These are phyloP conservation scores for Raffaelea arxii DNA, from an alignment of 2,329 filamentous ascomycete genomes.

Conservation along the genomic window DNA sequence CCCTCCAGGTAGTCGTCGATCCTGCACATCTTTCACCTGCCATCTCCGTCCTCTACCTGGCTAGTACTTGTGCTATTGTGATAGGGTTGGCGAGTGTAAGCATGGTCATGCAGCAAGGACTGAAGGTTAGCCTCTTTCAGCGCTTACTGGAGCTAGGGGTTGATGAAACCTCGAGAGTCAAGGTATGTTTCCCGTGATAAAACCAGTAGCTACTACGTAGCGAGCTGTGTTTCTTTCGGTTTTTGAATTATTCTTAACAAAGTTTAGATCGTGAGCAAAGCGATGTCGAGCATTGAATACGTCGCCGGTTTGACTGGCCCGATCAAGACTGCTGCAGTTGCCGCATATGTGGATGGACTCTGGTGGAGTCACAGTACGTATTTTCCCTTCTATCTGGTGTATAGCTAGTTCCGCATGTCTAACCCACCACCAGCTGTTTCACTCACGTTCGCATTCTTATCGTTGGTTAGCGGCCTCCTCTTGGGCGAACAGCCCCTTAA, in stretches of 20 bases:
- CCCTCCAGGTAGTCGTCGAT: constrained; percentile 29
- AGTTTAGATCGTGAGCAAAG: constrained; percentile 7
- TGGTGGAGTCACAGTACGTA: constrained; percentile 14
- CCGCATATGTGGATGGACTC: constrained; percentile 12
- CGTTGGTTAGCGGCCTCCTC: constrained; percentile 4
- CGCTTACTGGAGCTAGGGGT: constrained; percentile 17
- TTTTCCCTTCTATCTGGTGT: background rate
- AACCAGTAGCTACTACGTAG: no score
- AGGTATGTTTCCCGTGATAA: constrained; percentile 14
- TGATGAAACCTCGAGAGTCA: constrained; percentile 9
- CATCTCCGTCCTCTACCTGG: constrained; percentile 30
- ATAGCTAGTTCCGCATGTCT: background rate
- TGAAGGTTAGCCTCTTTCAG: constrained; percentile 14
- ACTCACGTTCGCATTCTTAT: constrained; percentile 9
- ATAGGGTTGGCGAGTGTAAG: constrained; percentile 28
- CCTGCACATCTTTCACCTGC: constrained; percentile 28
- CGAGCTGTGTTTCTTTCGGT: no score
- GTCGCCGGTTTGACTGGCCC: constrained; percentile 5
- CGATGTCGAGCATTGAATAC: constrained; percentile 12
- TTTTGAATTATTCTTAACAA: background rate
- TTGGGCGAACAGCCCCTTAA: constrained; percentile 12
- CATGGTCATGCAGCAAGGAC: constrained; percentile 20
- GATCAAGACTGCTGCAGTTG: constrained; percentile 10
- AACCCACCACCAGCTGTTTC: constrained; percentile 9
- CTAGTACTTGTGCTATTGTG: constrained; percentile 25